A percentile compares a stretch with the other conserved stretches of the same genome.
phyloP scores from a whole-genome alignment of 306 rosid genomes.

The Abrus pulchellus region DNA sequence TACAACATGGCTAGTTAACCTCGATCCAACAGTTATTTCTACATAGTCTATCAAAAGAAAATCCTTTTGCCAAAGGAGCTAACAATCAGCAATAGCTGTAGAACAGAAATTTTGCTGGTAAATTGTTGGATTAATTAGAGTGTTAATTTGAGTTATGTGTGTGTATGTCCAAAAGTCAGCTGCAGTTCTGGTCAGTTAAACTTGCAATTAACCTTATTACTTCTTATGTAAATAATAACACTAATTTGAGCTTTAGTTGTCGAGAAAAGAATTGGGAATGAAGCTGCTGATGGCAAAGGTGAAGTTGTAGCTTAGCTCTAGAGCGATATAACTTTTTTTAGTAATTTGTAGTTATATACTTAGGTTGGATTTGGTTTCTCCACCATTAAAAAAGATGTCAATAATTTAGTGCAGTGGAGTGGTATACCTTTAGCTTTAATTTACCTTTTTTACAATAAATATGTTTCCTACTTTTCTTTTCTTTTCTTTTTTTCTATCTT shows the following conservation, averaged over 20 bases:
- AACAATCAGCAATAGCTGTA: too few species aligned
- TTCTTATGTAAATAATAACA: background rate
- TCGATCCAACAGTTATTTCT: too few species aligned
- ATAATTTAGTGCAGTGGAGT: constrained; percentile 19
- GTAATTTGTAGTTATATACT: background rate
- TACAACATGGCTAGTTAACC: too few species aligned
- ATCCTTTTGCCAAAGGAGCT: too few species aligned
- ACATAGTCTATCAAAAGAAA: too few species aligned
- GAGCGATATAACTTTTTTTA: background rate
- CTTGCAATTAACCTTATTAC: background rate
- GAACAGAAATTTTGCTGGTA: too few species aligned
- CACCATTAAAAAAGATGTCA: background rate
- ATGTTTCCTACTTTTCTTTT: constrained; percentile 30
- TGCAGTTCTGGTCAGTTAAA: background rate
- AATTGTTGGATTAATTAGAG: background rate
- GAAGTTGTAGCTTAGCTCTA: background rate
- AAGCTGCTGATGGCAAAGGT: background rate
- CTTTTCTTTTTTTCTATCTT: background rate
- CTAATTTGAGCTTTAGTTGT: background rate
- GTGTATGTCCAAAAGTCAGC: too few species aligned
- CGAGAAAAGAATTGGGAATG: background rate
- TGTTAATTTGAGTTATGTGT: too few species aligned
- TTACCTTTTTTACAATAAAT: background rate
- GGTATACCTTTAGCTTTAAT: constrained; percentile 25
- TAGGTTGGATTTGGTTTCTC: constrained; percentile 1